Conservation (phyloP, 805 yeast species). For the Ogataea trehaloabstinens region DNA sequence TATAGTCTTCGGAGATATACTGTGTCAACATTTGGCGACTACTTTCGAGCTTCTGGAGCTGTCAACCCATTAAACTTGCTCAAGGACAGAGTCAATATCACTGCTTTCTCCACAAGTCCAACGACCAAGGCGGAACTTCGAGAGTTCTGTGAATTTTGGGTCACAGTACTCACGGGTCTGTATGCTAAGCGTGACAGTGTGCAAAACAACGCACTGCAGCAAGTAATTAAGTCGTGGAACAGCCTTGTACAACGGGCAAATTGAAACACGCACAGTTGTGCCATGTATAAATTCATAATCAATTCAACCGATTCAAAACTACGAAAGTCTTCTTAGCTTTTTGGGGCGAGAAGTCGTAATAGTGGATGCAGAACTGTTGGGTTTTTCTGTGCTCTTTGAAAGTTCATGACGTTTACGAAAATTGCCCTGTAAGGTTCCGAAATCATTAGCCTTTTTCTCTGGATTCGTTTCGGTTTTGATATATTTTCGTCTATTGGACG, state of each 20-base stretch:
- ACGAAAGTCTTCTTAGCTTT: no score
- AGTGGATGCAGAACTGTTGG: no score
- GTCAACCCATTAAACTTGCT: conserved; percentile 20
- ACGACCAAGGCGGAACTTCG: conserved; percentile 25
- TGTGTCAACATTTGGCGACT: conserved; percentile 56
- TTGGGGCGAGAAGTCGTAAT: no score
- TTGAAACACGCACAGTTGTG: no score
- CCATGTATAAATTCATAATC: no score
- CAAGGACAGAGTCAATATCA: conserved; percentile 19
- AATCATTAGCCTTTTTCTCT: conserved; percentile 1
- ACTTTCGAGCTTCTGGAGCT: conserved; percentile 30
- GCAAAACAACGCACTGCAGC: conserved; percentile 33
- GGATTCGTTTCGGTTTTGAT: conserved; percentile 3
- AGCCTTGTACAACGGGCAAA: no score
- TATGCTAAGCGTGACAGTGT: conserved; percentile 36
- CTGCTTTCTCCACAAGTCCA: conserved; percentile 28
- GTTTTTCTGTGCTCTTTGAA: no score
- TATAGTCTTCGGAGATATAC: conserved; percentile 44
- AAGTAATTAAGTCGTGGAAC: conserved; percentile 20
- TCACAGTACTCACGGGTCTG: conserved; percentile 38
- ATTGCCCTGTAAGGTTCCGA: conserved; percentile 1
- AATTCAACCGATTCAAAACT: no score
- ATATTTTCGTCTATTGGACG: conserved; percentile 6
- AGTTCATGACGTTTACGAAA: background rate
- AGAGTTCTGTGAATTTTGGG: conserved; percentile 54